Base-by-base conservation (phyloP, 305 asterid genomes). In the Fraxinus angustifolia region DNA sequence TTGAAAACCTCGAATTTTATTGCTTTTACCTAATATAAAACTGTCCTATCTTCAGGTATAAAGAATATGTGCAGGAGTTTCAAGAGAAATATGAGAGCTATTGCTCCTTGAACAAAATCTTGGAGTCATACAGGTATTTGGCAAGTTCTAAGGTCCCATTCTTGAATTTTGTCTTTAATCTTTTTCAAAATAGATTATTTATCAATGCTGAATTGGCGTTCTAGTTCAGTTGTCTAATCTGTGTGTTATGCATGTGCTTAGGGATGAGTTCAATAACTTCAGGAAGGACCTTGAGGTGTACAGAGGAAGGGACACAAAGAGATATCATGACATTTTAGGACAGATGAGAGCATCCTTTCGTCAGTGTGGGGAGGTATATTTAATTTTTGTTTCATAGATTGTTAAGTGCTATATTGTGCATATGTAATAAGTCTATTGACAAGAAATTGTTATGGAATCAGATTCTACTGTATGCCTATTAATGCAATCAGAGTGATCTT, bases 11-110 rank as follows among this genome's bases (percentile, higher is more conserved):
- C 53, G 36, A 73, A 45, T 77, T 67, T 72, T 81, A 81, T 81
- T 78, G 62, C 75, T 78, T 62, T 2, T 42, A 34, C 30, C 17
- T 76, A 35, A 33, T 62, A 75, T 45, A 76, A 65, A 17, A 45
- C 50, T 26, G 21, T 65, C 73, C 50, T 80, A 31, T n/a, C 82
- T 86, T 82, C 87, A 96, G 99, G 92, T 94, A 94, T 77, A 81
- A 86, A 83, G 95, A 85, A 74, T 94, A 96, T 84, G 97, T 96
- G 84, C 89, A 93, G 88, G 99, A 96, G 86, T 96, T 84, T 88
- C 89, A 87, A 82, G 99, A 93, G 87, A 96, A 96, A 87, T 92
- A 92, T 56, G 92, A 90, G 71, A 87, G 83, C 82, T 94, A 94
- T 83, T 79, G 83, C 78, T 92, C 97, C 45, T 83, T 96, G 88